Base-by-base conservation (phyloP, 129 eudicot genomes). In the Dittrichia graveolens region DNA sequence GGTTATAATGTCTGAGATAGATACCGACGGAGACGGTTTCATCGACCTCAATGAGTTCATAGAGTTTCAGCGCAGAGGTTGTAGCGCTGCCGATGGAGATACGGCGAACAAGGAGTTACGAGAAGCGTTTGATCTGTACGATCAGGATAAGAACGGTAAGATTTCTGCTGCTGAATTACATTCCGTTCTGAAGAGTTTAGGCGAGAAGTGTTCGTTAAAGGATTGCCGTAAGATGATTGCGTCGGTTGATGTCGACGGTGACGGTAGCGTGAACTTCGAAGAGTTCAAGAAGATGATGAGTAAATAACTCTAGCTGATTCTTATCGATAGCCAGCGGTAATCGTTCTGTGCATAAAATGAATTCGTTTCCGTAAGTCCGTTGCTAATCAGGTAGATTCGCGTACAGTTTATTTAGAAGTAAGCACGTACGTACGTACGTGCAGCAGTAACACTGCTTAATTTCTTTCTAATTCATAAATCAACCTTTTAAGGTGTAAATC, bases 271-370 rank as follows among this genome's bases (percentile, higher is more conserved):
- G 44, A 85, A 89, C 57, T 93, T 93, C 54, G 92, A 87, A 56
- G 96, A 93, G 88, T 93, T 93, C 49, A 89, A 93, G 86, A 87
- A 89, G 95, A 93, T 89, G 96, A 89, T 93, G 96, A 81, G 69
- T 24, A 78, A 80, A n/a, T 78, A 64, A 71, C 83, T 40, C 31
- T 9, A 3, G 24, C 4, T 13, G 3, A 39, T 68, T 40, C 41
- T n/a, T 19, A 10, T 43, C 71, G 31, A 18, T 24, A 61, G 39
- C 11, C 8, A 5, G n/a, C 39, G 71, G 7, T 39, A 18, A 52
- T 67, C 61, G 47, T 60, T 78, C 48, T 78, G 57, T 50, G 76
- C 60, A 54, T 61, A 59, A 40, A 55, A 12, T 46, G 11, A 4
- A 6, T 39, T 43, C 60, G 19, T 73, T 55, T 3, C 5, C 9